A percentile compares a stretch with the other conserved stretches of the same genome.
These are phyloP conservation scores for Leucocoprinus leucothites DNA, from an alignment of 768 basidiomycete species.

Conservation along the genomic window DNA sequence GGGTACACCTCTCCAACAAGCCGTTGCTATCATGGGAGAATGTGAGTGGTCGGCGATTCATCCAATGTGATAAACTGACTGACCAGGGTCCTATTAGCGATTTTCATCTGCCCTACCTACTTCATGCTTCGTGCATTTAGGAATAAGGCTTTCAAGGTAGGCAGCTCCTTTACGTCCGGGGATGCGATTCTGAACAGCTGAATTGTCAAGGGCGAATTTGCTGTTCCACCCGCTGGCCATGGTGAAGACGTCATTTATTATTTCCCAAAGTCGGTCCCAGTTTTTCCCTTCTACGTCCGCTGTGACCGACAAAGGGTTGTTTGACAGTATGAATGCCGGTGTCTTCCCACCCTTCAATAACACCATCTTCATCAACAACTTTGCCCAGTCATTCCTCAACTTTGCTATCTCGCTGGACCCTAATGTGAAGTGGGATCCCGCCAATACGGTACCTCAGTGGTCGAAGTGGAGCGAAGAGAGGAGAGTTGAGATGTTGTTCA, in stretches of 20 bases:
- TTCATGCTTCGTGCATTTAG: constrained; percentile 30
- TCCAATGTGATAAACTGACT: not conserved
- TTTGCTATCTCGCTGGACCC: constrained; percentile 31
- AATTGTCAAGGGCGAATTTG: constrained; percentile 41
- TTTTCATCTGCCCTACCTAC: constrained; percentile 45
- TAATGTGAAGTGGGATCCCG: constrained; percentile 22
- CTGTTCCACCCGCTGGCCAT: constrained; percentile 39
- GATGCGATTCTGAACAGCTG: too few species aligned
- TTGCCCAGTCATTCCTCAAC: constrained; percentile 34
- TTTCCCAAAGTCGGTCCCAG: constrained; percentile 34
- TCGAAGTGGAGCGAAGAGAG: constrained; percentile 20
- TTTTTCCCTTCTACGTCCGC: not conserved
- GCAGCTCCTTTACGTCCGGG: not conserved
- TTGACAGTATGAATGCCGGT: not conserved
- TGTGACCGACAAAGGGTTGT: not conserved
- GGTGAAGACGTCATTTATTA: constrained; percentile 36
- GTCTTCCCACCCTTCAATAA: constrained; percentile 30
- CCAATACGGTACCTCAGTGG: constrained; percentile 39
- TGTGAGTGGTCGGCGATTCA: not conserved
- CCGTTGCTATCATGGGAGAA: constrained; percentile 14
- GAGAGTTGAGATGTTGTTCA: constrained; percentile 44
- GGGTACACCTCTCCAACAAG: constrained; percentile 8
- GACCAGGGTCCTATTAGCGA: constrained; percentile 28
- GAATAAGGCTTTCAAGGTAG: constrained; percentile 30
- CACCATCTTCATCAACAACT: constrained; percentile 31